phyloP scores from a whole-genome alignment of 441 rosid species.

The Adansonia rubrostipa region DNA sequence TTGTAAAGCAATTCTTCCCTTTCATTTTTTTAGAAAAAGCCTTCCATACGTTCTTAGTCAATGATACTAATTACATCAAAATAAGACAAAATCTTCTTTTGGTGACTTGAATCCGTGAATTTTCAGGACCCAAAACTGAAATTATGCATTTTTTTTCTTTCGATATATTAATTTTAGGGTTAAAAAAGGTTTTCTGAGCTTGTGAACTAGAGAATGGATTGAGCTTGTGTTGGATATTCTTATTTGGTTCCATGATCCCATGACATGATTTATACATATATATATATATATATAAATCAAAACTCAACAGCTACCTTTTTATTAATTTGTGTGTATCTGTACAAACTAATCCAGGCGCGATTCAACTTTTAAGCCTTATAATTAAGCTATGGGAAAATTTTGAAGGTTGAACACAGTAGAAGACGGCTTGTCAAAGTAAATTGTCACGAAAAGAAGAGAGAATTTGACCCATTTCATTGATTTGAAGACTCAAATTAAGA shows the following conservation, averaged over 20 bases:
- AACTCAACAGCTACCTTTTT: not conserved
- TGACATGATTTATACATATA: too few relatives aligned
- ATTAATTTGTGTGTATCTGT: not conserved
- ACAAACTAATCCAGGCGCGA: not conserved
- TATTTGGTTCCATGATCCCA: not conserved
- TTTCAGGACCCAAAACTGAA: not conserved
- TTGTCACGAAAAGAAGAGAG: not conserved
- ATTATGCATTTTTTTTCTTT: too few relatives aligned
- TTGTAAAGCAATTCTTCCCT: too few relatives aligned
- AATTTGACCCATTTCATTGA: constrained; percentile 10
- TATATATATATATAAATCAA: too few relatives aligned
- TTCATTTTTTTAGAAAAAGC: too few relatives aligned
- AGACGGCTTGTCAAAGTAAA: constrained; percentile 25
- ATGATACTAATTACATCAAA: not conserved
- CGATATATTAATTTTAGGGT: not conserved
- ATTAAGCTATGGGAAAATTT: not conserved
- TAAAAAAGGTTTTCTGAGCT: not conserved
- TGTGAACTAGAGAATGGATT: not conserved
- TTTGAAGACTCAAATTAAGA: constrained; percentile 1
- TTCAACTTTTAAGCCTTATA: not conserved
- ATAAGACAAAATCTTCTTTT: not conserved
- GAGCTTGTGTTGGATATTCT: not conserved
- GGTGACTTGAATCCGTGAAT: not conserved
- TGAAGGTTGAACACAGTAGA: not conserved
- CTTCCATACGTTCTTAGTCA: not conserved